Evolutionary conservation across 2,329 filamentous ascomycete species (phyloP).

Genomic region (Colletotrichum costaricense): DNA sequence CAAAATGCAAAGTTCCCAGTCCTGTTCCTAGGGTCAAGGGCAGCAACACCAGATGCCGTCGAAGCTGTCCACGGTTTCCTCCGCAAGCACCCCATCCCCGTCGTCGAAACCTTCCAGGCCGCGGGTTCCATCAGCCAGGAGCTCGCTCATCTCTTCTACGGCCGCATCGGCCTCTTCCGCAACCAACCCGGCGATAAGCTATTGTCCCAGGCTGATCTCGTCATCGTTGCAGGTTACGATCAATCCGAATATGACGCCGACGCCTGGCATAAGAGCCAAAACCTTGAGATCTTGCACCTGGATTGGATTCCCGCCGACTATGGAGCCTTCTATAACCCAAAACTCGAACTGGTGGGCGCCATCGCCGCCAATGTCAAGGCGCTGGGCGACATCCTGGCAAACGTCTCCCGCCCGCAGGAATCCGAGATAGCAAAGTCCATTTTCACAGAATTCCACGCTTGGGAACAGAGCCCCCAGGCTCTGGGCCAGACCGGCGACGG

Average conservation of each 20-base stretch:
- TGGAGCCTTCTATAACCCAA: slow-evolving; percentile 53
- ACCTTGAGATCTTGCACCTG: slow-evolving; percentile 49
- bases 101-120: slow-evolving; percentile 63
- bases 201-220: slow-evolving; percentile 44
- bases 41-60: slow-evolving; percentile 53
- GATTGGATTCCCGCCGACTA: slow-evolving; percentile 54
- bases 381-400: slow-evolving; percentile 45
- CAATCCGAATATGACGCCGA: slow-evolving; percentile 59
- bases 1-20: slow-evolving; percentile 51
- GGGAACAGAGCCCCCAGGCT: slow-evolving; percentile 42
- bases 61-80: slow-evolving; percentile 54
- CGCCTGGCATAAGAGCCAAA: slow-evolving; percentile 53
- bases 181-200: slow-evolving; percentile 60
- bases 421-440: slow-evolving; percentile 47
- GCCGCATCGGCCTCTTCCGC: slow-evolving; percentile 58
- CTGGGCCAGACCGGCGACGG: slow-evolving; percentile 39
- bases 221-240: slow-evolving; percentile 57
- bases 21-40: slow-evolving; percentile 57
- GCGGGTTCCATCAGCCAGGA: slow-evolving; percentile 57
- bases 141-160: slow-evolving; percentile 56
- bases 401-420: slow-evolving; percentile 48
- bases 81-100: slow-evolving; percentile 53
- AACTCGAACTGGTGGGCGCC: slow-evolving; percentile 55
- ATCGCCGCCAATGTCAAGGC: slow-evolving; percentile 53
- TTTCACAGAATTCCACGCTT: slow-evolving; percentile 48